These are phyloP conservation scores for Blastomyces parvus DNA, from an alignment of 2,329 filamentous ascomycete genomes.

Conservation along the genomic window DNA sequence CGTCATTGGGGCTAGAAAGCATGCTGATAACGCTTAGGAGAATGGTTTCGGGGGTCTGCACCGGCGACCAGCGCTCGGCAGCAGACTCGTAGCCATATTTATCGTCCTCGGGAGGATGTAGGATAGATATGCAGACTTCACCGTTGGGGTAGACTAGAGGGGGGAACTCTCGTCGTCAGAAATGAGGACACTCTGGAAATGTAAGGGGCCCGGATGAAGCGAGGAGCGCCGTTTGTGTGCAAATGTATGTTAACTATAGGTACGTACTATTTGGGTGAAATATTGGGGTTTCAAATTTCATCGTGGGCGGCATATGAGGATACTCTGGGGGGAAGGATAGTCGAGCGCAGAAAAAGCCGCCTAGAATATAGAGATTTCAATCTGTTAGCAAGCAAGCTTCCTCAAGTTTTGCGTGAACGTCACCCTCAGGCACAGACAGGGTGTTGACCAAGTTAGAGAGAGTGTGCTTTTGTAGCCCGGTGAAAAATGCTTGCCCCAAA, in stretches of 20 bases:
- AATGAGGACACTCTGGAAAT: not conserved
- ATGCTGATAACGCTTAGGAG: slow-evolving; percentile 85
- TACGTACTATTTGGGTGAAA: slow-evolving; percentile 80
- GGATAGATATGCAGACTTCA: slow-evolving; percentile 90
- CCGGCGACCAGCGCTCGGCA: slow-evolving; percentile 84
- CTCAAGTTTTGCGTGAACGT: not conserved
- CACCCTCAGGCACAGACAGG: not conserved
- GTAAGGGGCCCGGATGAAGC: slow-evolving; percentile 4
- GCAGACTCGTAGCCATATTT: slow-evolving; percentile 88
- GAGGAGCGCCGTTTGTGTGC: not conserved
- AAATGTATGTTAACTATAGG: not conserved
- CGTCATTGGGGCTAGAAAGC: slow-evolving; percentile 85
- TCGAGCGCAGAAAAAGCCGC: slow-evolving; percentile 82
- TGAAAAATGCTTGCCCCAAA: slow-evolving; percentile 12
- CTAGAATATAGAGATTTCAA: slow-evolving; percentile 37
- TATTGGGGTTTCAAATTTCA: slow-evolving; percentile 76
- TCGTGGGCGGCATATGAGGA: slow-evolving; percentile 75
- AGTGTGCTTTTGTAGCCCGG: not conserved
- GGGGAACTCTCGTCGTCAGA: slow-evolving; percentile 7
- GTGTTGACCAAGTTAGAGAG: not conserved
- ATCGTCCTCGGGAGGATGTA: slow-evolving; percentile 91
- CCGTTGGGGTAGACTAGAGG: slow-evolving; percentile 65
- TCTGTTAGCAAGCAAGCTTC: not conserved
- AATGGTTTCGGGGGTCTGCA: slow-evolving; percentile 92
- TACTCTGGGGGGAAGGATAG: slow-evolving; percentile 78